A percentile compares a stretch with the other conserved stretches of the same genome.
Evolutionary conservation across 768 basidiomycete genomes (phyloP).

Genomic region (Amanita molliuscula): DNA sequence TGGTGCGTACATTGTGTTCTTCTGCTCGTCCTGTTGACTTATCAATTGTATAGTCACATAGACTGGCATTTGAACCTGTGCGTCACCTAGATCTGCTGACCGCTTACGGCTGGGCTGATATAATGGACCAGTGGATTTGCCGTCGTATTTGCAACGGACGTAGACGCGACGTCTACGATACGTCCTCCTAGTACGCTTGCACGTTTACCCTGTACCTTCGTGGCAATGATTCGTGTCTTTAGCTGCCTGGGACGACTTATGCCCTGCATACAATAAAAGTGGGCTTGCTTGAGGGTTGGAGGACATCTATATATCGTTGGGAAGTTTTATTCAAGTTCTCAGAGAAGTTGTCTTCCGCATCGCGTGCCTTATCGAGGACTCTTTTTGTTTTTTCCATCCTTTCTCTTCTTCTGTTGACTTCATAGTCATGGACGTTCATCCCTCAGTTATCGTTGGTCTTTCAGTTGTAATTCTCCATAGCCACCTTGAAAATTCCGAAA

Average conservation of each 20-base stretch:
- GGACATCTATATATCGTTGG: too few relatives aligned
- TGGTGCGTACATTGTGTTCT: constrained; percentile 20
- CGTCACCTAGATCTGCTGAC: constrained; percentile 8
- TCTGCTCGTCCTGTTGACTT: background rate
- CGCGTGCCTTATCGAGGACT: too few relatives aligned
- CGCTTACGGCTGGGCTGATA: background rate
- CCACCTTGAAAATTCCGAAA: too few relatives aligned
- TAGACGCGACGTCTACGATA: constrained; percentile 4
- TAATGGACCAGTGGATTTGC: constrained; percentile 21
- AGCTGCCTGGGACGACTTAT: constrained; percentile 26
- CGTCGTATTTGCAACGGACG: constrained; percentile 29
- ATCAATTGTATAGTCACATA: constrained; percentile 28
- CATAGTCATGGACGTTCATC: too few relatives aligned
- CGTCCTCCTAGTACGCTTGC: constrained; percentile 11
- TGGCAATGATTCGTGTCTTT: background rate
- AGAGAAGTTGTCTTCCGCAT: too few relatives aligned
- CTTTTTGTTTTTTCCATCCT: too few relatives aligned
- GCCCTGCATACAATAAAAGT: constrained; percentile 20
- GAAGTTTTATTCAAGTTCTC: background rate
- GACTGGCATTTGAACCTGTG: constrained; percentile 40
- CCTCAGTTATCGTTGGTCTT: too few relatives aligned
- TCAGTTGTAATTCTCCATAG: too few relatives aligned
- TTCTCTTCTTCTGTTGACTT: too few relatives aligned
- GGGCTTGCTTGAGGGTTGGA: background rate
- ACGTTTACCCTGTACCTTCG: background rate